Conservation (phyloP, 1,284 basidiomycete species). For the Ustilago esculenta region DNA sequence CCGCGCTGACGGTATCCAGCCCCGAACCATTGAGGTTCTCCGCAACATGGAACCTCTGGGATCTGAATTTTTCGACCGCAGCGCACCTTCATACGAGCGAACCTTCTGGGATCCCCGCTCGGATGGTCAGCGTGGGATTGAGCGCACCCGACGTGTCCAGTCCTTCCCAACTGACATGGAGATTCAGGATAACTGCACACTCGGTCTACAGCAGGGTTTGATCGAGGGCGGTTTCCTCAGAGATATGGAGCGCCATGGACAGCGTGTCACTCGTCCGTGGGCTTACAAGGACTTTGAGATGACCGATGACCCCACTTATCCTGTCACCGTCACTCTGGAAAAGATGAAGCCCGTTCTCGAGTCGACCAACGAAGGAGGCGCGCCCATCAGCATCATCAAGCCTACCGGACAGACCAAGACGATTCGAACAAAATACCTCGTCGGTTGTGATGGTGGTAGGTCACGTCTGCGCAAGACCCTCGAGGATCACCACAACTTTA, state of each 20-base stretch:
- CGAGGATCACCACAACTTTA: conserved; percentile 52
- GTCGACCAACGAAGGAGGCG: conserved; percentile 52
- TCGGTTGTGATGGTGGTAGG: conserved; percentile 68
- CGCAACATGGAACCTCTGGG: conserved; percentile 67
- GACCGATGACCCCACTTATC: conserved; percentile 41
- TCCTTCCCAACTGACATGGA: conserved; percentile 69
- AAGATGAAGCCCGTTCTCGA: conserved; percentile 60
- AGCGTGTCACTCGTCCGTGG: conserved; percentile 65
- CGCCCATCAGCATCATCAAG: conserved; percentile 56
- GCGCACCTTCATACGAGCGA: conserved; percentile 67
- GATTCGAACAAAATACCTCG: conserved; percentile 67
- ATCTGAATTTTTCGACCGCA: conserved; percentile 58
- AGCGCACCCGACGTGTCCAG: conserved; percentile 67
- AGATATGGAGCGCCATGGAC: conserved; percentile 67
- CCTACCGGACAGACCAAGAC: conserved; percentile 60
- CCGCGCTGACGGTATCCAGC: conserved; percentile 68
- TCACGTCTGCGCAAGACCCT: conserved; percentile 65
- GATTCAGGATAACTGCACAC: conserved; percentile 68
- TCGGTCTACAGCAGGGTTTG: conserved; percentile 68
- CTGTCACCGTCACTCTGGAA: conserved; percentile 59
- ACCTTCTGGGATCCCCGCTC: conserved; percentile 68
- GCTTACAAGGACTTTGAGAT: conserved; percentile 56
- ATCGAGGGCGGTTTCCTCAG: conserved; percentile 68
- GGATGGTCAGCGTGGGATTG: conserved; percentile 62
- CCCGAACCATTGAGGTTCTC: conserved; percentile 74